Conservation (phyloP, 1,284 basidiomycete genomes). For the Boletus smithii region DNA sequence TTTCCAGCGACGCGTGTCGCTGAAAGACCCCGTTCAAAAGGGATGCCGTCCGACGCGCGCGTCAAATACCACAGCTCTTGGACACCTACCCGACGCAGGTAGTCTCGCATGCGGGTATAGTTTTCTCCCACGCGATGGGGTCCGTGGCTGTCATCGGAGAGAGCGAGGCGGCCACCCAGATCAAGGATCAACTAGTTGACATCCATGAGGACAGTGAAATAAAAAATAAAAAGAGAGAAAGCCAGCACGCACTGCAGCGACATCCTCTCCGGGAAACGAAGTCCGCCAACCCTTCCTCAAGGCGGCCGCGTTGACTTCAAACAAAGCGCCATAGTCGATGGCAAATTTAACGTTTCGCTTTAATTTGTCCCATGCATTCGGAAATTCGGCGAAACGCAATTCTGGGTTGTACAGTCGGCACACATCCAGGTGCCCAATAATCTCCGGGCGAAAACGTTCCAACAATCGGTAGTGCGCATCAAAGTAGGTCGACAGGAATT, state of each 20-base stretch:
- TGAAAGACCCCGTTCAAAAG: constrained; percentile 40
- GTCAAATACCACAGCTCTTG: constrained; percentile 69
- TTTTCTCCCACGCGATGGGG: constrained; percentile 86
- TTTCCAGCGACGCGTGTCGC: constrained; percentile 44
- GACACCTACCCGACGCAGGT: constrained; percentile 63
- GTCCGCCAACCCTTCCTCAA: constrained; percentile 88
- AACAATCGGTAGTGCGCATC: constrained; percentile 79
- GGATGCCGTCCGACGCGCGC: constrained; percentile 32
- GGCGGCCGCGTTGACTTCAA: constrained; percentile 92
- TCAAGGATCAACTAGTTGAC: constrained; percentile 60
- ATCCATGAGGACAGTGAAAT: constrained; percentile 24
- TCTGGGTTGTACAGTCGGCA: constrained; percentile 77
- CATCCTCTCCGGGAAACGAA: constrained; percentile 80
- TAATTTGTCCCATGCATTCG: constrained; percentile 62
- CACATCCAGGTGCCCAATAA: constrained; percentile 92
- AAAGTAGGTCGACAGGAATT: constrained; percentile 71
- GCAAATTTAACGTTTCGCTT: constrained; percentile 77
- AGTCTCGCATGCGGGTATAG: constrained; percentile 66
- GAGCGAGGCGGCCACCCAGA: constrained; percentile 69
- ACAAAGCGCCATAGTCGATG: constrained; percentile 82
- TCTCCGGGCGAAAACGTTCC: constrained; percentile 72
- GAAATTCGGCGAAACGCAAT: constrained; percentile 51
- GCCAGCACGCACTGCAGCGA: constrained; percentile 60
- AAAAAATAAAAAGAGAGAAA: constrained; percentile 2
- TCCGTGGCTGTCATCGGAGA: constrained; percentile 97